A percentile compares a stretch with the other conserved stretches of the same genome.
Evolutionary conservation across 352 stramenopile species (phyloP).

Genomic region (Globisporangium sylvaticum): DNA sequence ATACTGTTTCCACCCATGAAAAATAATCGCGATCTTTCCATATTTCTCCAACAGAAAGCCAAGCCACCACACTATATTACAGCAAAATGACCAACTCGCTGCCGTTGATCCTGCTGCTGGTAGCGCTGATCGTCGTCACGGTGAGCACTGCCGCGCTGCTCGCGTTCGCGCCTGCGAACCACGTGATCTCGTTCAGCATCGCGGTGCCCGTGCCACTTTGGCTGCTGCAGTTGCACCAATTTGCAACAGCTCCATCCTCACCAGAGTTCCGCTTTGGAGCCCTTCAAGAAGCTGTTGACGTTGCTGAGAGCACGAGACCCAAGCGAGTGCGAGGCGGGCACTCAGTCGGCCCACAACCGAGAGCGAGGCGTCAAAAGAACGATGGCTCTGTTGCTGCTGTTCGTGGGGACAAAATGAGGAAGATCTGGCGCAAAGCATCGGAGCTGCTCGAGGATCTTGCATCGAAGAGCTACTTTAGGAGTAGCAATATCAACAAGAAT

Average conservation of each 20-base stretch:
- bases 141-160: neutral
- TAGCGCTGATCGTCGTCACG: neutral
- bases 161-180: neutral
- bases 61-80: neutral
- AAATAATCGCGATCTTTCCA: constrained; percentile 10
- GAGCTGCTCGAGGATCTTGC: neutral
- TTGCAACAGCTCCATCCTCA: neutral
- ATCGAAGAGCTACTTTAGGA: neutral
- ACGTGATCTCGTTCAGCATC: neutral
- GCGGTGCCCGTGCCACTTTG: neutral
- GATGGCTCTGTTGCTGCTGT: no score
- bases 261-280: neutral
- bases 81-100: neutral
- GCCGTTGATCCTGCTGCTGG: neutral
- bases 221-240: constrained; percentile 2
- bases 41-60: neutral
- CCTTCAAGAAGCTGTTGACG: neutral
- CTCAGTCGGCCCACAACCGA: neutral
- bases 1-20: neutral
- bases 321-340: neutral
- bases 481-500: neutral
- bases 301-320: neutral
- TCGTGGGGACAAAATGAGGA: neutral
- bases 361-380: no score
- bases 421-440: neutral